These are phyloP conservation scores for Fusarium piperis DNA, from an alignment of 2,329 filamentous ascomycete genomes.

Conservation along the genomic window DNA sequence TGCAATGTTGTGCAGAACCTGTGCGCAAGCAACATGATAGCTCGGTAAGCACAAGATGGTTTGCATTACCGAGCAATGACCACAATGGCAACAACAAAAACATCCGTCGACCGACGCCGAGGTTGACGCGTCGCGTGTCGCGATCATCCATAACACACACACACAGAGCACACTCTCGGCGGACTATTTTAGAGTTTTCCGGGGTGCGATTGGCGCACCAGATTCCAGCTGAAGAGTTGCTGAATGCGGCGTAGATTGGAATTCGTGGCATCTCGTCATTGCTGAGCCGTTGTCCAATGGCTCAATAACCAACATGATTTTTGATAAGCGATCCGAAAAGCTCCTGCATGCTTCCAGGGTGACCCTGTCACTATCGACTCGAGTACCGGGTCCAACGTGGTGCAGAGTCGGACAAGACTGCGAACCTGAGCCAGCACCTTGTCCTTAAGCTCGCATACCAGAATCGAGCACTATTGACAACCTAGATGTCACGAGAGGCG, in stretches of 20 bases:
- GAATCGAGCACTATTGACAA: slow-evolving; percentile 14
- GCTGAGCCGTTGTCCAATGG: slow-evolving; percentile 22
- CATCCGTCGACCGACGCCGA: slow-evolving; percentile 6
- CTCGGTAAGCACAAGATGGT: slow-evolving; percentile 15
- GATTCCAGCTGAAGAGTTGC: slow-evolving; percentile 28
- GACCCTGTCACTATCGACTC: slow-evolving; percentile 14
- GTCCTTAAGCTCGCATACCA: slow-evolving; percentile 10
- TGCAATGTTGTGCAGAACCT: slow-evolving; percentile 42
- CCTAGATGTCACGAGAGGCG: slow-evolving; percentile 5
- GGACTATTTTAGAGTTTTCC: slow-evolving; percentile 14
- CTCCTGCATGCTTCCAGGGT: slow-evolving; percentile 24
- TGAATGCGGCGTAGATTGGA: slow-evolving; percentile 35
- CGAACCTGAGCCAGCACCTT: slow-evolving; percentile 18
- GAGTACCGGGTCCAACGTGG: slow-evolving; percentile 9
- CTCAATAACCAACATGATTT: slow-evolving; percentile 27
- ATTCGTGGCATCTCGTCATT: slow-evolving; percentile 39
- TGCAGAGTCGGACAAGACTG: slow-evolving; percentile 26
- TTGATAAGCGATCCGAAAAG: slow-evolving; percentile 30
- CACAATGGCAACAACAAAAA: slow-evolving; percentile 17
- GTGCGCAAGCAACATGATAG: slow-evolving; percentile 21
- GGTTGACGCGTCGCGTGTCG: slow-evolving; percentile 31
- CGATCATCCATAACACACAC: slow-evolving; percentile 12
- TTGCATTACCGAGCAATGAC: slow-evolving; percentile 5
- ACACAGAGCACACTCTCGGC: slow-evolving; percentile 3
- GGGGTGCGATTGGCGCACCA: slow-evolving; percentile 29